Evolutionary conservation across 2,329 filamentous ascomycete species (phyloP).

Genomic region (Apiospora arundinis): DNA sequence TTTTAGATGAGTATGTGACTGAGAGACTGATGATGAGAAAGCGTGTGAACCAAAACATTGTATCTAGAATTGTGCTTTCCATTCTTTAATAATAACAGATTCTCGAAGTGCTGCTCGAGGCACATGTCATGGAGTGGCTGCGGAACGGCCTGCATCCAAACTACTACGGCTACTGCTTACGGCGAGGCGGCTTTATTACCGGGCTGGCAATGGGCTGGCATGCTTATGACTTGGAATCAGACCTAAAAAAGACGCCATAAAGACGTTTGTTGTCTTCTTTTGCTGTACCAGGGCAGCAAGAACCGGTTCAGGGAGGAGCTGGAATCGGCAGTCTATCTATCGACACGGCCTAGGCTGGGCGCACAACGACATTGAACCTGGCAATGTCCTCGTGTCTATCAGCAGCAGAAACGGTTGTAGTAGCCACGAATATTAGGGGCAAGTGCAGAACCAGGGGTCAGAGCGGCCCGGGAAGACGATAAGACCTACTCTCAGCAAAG

Average conservation of each 20-base stretch:
- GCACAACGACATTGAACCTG: slow-evolving; percentile 31
- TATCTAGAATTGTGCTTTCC: no score
- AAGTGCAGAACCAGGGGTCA: no score
- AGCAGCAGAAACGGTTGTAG: not conserved
- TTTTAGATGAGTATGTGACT: no score
- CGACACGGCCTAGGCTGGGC: slow-evolving; percentile 27
- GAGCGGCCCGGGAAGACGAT: not conserved
- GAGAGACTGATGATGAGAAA: no score
- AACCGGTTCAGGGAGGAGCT: slow-evolving; percentile 24
- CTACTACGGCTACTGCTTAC: slow-evolving; percentile 36
- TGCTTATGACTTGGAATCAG: slow-evolving; percentile 23
- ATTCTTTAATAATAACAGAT: no score
- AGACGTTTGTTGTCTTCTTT: not conserved
- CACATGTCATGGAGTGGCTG: not conserved
- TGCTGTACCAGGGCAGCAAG: slow-evolving; percentile 12
- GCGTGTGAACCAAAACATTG: no score
- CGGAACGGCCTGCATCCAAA: slow-evolving; percentile 21
- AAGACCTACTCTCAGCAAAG: slow-evolving; percentile 28
- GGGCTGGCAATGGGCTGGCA: slow-evolving; percentile 15
- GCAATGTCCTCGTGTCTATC: slow-evolving; percentile 25
- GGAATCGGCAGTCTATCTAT: slow-evolving; percentile 23
- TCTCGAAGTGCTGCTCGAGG: no score
- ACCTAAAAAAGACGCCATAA: not conserved
- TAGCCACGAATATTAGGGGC: no score
- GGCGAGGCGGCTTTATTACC: no score